phyloP scores from a whole-genome alignment of 306 rosid species.

The Boehmeria nivea region DNA sequence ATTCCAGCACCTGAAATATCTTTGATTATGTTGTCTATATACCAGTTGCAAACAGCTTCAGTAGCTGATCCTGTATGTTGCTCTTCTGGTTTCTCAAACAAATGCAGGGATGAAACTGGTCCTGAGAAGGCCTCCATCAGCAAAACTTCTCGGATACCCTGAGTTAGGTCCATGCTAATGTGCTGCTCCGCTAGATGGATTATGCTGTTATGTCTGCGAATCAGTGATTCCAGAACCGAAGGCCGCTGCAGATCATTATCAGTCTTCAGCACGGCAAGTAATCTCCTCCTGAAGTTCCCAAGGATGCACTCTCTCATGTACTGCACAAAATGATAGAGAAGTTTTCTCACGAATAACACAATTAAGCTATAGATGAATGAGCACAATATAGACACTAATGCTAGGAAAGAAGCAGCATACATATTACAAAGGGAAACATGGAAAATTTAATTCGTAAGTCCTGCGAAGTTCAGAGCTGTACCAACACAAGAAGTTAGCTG shows the following conservation, averaged over 20 bases:
- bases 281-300: conserved; percentile 95
- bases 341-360: no score
- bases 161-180: conserved; percentile 94
- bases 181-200: conserved; percentile 98
- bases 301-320: conserved; percentile 99
- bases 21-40: conserved; percentile 87
- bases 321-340: no score
- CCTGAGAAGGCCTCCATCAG: conserved; percentile 89
- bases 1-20: conserved; percentile 93
- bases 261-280: conserved; percentile 85
- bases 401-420: no score
- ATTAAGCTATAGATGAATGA: no score
- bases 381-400: no score
- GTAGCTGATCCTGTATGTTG: conserved; percentile 90
- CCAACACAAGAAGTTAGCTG: no score
- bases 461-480: no score
- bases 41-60: conserved; percentile 91
- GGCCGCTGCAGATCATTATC: conserved; percentile 98
- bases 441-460: no score
- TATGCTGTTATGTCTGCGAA: conserved; percentile 76
- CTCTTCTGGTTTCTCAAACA: conserved; percentile 77
- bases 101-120: conserved; percentile 91
- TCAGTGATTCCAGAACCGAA: conserved; percentile 76
- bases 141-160: conserved; percentile 88
- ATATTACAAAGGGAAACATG: no score